A percentile compares a stretch with the other conserved stretches of the same genome.
Evolutionary conservation across 352 stramenopile genomes (phyloP).

Genomic region (Phytophthora fragariaefolia): DNA sequence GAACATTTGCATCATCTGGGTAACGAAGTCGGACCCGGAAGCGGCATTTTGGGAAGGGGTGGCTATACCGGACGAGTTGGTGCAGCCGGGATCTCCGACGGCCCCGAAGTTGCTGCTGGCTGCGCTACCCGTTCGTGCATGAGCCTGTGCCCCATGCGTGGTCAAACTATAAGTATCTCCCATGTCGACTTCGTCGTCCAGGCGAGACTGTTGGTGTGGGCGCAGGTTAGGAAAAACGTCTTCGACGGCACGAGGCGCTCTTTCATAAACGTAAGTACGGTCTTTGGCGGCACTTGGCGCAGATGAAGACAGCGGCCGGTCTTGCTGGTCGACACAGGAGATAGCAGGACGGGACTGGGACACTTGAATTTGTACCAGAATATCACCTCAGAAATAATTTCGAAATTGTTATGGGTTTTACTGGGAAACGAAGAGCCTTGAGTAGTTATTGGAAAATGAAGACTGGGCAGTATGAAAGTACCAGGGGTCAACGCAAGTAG

Average conservation of each 20-base stretch:
- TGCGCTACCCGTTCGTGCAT: not conserved
- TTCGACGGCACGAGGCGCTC: not conserved
- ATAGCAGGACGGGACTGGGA: not conserved
- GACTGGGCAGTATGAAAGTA: not conserved
- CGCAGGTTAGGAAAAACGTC: not conserved
- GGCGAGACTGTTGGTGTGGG: not conserved
- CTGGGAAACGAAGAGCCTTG: constrained; percentile 1
- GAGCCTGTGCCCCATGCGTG: not conserved
- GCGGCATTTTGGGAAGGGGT: not conserved
- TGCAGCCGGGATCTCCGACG: not conserved
- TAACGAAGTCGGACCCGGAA: not conserved
- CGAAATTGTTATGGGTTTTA: not conserved
- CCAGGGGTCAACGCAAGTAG: not conserved
- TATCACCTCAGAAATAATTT: constrained; percentile 1
- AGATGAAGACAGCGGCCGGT: not conserved
- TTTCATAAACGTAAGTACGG: not conserved
- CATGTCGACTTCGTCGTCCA: not conserved
- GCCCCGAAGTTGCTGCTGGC: not conserved
- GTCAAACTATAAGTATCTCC: not conserved
- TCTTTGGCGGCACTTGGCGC: not conserved
- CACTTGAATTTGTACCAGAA: not conserved
- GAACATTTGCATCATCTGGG: not conserved
- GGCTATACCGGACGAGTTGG: not conserved
- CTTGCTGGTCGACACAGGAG: not conserved
- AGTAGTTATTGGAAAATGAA: not conserved